Evolutionary conservation across 495 filamentous ascomycete genomes (phyloP).

Genomic region (Hypoxylon lienhwacheense): DNA sequence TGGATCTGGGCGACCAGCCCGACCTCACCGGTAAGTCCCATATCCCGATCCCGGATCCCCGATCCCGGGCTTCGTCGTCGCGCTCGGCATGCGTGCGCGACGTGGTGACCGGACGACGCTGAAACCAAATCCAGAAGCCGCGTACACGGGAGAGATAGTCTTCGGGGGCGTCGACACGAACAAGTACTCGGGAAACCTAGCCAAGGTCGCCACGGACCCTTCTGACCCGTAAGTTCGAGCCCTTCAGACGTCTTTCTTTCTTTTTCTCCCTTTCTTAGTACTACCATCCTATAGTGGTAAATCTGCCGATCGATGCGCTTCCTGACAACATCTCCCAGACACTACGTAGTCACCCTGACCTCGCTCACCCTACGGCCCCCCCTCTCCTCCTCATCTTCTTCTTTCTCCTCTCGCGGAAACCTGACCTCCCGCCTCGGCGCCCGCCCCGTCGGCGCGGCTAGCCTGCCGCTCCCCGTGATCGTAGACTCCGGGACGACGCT

Average conservation of each 20-base stretch:
- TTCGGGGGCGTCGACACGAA: constrained; percentile 80
- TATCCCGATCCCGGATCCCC: too few species aligned
- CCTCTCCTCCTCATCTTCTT: constrained; percentile 1
- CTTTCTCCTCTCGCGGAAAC: background rate
- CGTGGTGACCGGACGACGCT: constrained; percentile 10
- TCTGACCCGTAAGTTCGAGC: constrained; percentile 29
- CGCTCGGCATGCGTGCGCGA: too few species aligned
- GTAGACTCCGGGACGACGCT: constrained; percentile 72
- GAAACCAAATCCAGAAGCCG: constrained; percentile 35
- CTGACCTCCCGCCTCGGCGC: too few species aligned
- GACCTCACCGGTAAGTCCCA: constrained; percentile 35
- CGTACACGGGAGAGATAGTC: constrained; percentile 66
- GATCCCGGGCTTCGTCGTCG: too few species aligned
- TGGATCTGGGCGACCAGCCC: constrained; percentile 58
- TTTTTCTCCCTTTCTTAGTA: background rate
- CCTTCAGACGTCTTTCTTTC: too few species aligned
- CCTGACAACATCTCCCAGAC: constrained; percentile 38
- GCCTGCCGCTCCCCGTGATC: constrained; percentile 57
- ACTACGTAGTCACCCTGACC: constrained; percentile 58
- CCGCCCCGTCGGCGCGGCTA: constrained; percentile 28
- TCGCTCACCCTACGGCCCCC: constrained; percentile 55
- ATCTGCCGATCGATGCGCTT: constrained; percentile 51
- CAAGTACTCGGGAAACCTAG: constrained; percentile 67
- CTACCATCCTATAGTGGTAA: background rate
- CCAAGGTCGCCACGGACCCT: constrained; percentile 45